Conservation (phyloP, 75 land plant genomes). For the Pinus taeda region DNA sequence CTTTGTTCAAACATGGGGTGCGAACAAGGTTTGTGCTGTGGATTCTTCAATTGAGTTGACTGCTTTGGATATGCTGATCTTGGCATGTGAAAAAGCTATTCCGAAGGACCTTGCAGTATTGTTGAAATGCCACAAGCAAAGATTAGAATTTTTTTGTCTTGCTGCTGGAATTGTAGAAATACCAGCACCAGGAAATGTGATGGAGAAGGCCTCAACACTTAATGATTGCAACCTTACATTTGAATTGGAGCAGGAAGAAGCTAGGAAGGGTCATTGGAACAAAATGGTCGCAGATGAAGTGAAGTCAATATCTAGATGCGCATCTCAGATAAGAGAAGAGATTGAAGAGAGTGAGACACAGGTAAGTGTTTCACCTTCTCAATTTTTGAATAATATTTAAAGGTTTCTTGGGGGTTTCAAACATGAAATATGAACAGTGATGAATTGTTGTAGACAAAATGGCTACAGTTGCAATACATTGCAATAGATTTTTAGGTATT, state of each 20-base stretch:
- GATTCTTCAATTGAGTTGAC: constrained; percentile 57
- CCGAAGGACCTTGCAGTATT: constrained; percentile 43
- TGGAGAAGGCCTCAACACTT: constrained; percentile 7
- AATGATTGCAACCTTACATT: constrained; percentile 10
- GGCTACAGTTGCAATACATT: background rate
- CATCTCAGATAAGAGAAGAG: constrained; percentile 43
- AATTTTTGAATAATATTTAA: background rate
- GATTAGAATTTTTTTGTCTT: constrained; percentile 59
- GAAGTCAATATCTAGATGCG: constrained; percentile 56
- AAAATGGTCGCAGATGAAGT: constrained; percentile 67
- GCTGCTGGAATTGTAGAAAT: constrained; percentile 55
- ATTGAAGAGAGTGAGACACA: constrained; percentile 39
- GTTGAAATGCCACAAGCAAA: constrained; percentile 61
- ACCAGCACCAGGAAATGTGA: constrained; percentile 10
- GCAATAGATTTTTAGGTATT: constrained; percentile 2
- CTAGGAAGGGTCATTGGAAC: constrained; percentile 24
- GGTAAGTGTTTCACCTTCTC: constrained; percentile 32
- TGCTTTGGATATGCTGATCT: constrained; percentile 65
- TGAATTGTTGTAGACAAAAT: background rate
- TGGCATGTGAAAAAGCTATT: constrained; percentile 65
- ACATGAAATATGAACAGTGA: background rate
- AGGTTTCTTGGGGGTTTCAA: background rate
- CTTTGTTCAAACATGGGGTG: constrained; percentile 28
- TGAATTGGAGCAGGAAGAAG: constrained; percentile 38
- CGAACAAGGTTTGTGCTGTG: constrained; percentile 33